Percentiles rank a stretch among this genome's conserved stretches.
phyloP scores from a whole-genome alignment of 805 yeast species.

The Suhomyces sp. region DNA sequence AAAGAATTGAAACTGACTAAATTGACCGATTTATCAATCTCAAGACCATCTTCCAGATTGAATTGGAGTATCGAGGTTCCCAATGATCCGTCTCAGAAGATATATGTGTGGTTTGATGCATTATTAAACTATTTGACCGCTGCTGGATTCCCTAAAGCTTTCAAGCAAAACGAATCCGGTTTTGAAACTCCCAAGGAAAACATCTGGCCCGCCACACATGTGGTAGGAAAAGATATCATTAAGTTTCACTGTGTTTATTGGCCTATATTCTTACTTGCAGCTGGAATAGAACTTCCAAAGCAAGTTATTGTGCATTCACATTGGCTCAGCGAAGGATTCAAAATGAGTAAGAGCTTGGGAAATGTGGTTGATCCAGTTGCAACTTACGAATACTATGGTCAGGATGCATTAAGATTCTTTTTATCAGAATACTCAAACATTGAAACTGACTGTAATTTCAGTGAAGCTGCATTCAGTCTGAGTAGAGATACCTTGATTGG shows the following conservation, averaged over 20 bases:
- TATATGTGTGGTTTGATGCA: slow-evolving; percentile 98
- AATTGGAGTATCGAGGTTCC: slow-evolving; percentile 94
- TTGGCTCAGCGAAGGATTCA: slow-evolving; percentile 86
- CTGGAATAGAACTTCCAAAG: slow-evolving; percentile 65
- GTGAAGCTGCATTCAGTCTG: slow-evolving; percentile 51
- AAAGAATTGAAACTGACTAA: slow-evolving; percentile 50
- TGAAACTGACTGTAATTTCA: slow-evolving; percentile 77
- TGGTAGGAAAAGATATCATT: slow-evolving; percentile 89
- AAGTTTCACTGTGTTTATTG: slow-evolving; percentile 90
- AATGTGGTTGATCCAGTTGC: slow-evolving; percentile 90
- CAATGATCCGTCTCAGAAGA: slow-evolving; percentile 67
- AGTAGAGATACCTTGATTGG: slow-evolving; percentile 70
- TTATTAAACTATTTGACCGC: slow-evolving; percentile 80
- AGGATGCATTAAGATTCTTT: slow-evolving; percentile 73
- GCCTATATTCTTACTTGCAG: slow-evolving; percentile 91
- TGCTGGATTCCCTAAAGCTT: slow-evolving; percentile 46
- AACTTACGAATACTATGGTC: slow-evolving; percentile 61
- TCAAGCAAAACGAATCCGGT: slow-evolving; percentile 11
- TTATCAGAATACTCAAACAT: slow-evolving; percentile 73
- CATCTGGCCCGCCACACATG: slow-evolving; percentile 72
- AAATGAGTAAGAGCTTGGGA: slow-evolving; percentile 92
- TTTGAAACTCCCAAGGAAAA: slow-evolving; percentile 15
- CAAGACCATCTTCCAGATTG: slow-evolving; percentile 76
- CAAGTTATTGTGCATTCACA: slow-evolving; percentile 88
- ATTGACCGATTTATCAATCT: slow-evolving; percentile 75